Conservation (phyloP, 2,329 filamentous ascomycete species). For the Pochonia chlamydosporia region DNA sequence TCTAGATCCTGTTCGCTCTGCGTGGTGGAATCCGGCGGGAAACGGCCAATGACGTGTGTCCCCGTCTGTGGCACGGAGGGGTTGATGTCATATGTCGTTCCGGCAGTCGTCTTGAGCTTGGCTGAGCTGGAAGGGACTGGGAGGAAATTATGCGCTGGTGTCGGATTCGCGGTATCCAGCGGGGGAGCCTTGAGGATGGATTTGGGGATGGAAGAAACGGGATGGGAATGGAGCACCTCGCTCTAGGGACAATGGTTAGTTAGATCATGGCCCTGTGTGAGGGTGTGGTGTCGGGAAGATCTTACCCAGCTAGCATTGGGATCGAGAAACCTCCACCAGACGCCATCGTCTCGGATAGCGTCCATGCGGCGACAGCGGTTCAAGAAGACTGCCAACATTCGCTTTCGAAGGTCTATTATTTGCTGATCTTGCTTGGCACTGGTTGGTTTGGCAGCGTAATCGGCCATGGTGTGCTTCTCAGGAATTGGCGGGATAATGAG, state of each 20-base stretch:
- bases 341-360: conserved; percentile 83
- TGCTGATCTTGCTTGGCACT: conserved; percentile 96
- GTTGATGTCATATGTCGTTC: conserved; percentile 26
- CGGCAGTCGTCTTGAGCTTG: conserved; percentile 63
- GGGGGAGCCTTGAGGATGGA: conserved; percentile 94
- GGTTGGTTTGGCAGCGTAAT: conserved; percentile 96
- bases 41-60: conserved; percentile 65
- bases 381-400: conserved; percentile 92
- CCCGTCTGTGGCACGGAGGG: conserved; percentile 33
- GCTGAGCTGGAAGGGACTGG: conserved; percentile 81
- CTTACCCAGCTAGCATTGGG: conserved; percentile 96
- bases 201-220: conserved; percentile 86
- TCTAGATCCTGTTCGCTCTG: conserved; percentile 87
- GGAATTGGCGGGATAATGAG: conserved; percentile 95
- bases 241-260: conserved; percentile 46
- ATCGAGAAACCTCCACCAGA: conserved; percentile 97
- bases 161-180: conserved; percentile 87
- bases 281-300: neutral
- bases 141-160: conserved; percentile 77
- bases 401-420: conserved; percentile 93
- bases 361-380: conserved; percentile 93
- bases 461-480: conserved; percentile 97
- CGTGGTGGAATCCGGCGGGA: conserved; percentile 71
- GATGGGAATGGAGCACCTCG: conserved; percentile 91
- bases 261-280: conserved; percentile 11